Evolutionary conservation across 2,329 filamentous ascomycete species (phyloP).

Genomic region (Sphaerostilbella broomeana): DNA sequence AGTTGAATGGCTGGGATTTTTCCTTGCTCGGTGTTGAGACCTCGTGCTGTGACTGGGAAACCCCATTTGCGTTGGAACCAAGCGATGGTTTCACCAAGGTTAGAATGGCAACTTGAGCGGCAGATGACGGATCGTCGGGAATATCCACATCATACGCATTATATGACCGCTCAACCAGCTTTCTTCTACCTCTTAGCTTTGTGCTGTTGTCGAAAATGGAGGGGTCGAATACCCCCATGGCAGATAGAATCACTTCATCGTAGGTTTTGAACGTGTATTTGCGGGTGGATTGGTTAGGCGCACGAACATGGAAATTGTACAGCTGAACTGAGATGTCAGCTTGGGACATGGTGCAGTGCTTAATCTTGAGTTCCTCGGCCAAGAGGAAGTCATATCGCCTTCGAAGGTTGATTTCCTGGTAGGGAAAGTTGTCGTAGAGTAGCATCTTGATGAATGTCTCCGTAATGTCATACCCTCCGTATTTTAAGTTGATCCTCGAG

Average conservation of each 20-base stretch:
- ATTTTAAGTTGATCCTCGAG: constrained; percentile 91
- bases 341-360: constrained; percentile 86
- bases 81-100: constrained; percentile 55
- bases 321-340: constrained; percentile 82
- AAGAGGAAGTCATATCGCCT: constrained; percentile 87
- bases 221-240: constrained; percentile 91
- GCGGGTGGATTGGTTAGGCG: constrained; percentile 77
- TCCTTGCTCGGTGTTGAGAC: constrained; percentile 57
- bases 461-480: constrained; percentile 85
- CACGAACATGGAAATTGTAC: constrained; percentile 84
- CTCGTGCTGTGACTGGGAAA: constrained; percentile 37
- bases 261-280: constrained; percentile 97
- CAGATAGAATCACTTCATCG: constrained; percentile 89
- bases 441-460: constrained; percentile 97
- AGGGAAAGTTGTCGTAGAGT: constrained; percentile 92
- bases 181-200: constrained; percentile 74
- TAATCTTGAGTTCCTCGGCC: constrained; percentile 92
- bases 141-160: constrained; percentile 85
- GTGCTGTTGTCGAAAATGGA: constrained; percentile 74
- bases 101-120: constrained; percentile 68
- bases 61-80: constrained; percentile 37
- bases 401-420: constrained; percentile 86
- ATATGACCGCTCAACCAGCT: constrained; percentile 77
- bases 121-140: constrained; percentile 82
- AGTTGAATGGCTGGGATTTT: constrained; percentile 59